These are phyloP conservation scores for Ogataea methanolica DNA, from an alignment of 805 yeast species.

Conservation along the genomic window DNA sequence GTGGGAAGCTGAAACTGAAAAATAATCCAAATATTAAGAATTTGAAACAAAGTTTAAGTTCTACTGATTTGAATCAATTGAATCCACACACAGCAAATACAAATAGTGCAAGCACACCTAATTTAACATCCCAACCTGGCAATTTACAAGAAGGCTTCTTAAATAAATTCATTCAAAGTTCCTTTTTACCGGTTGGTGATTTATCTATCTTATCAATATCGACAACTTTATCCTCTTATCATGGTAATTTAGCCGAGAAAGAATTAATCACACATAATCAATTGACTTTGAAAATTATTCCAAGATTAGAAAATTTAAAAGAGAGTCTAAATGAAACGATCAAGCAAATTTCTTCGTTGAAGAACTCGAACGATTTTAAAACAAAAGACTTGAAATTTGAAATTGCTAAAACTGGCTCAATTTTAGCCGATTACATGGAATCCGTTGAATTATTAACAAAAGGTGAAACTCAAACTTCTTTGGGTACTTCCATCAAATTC, in stretches of 20 bases:
- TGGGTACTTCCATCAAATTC: conserved; percentile 25
- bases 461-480: conserved; percentile 29
- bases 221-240: conserved; percentile 28
- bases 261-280: conserved; percentile 50
- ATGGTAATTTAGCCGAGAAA: conserved; percentile 33
- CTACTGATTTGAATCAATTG: conserved; percentile 14
- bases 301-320: conserved; percentile 52
- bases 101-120: too few species aligned
- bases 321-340: conserved; percentile 49
- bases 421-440: conserved; percentile 43
- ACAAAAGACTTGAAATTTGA: conserved; percentile 52
- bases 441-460: conserved; percentile 38
- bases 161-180: conserved; percentile 45
- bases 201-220: conserved; percentile 35
- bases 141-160: conserved; percentile 19
- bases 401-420: conserved; percentile 57
- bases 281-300: conserved; percentile 42
- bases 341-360: conserved; percentile 50
- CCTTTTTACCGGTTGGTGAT: conserved; percentile 34
- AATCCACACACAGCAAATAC: conserved; percentile 13
- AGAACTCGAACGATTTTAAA: conserved; percentile 49
- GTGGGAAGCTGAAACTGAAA: conserved; percentile 26
- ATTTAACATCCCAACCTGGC: neutral
- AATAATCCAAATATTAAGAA: conserved; percentile 14
- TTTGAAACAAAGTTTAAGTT: conserved; percentile 19